Base-by-base conservation (phyloP, 78 protist species). In the Dictyostelium intermedium region DNA sequence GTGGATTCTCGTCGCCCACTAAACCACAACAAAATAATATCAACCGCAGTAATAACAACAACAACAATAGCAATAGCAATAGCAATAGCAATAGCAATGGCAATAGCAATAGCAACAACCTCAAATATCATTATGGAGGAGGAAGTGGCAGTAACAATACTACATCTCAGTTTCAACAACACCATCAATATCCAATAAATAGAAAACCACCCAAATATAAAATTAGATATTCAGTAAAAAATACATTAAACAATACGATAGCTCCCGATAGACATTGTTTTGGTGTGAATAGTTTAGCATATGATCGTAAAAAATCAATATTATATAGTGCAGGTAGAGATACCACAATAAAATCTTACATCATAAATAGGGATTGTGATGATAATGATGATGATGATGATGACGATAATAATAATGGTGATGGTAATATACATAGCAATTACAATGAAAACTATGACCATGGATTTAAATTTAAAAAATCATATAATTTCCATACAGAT, bases 321-420 rank as follows among this genome's bases (percentile, higher is more conserved):
- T 23, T 89, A 14, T 89, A 66, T 69, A 69, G 87, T 5, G 85
- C 83, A 25, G 94, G 93, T 47, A 78, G 94, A 70, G 94, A 89
- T 69, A 79, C 82, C 27, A 80, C 94, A 32, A 70, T 89, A 1
- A 89, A 89, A 27, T 69, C 77, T n/a, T 89, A 78, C 78, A 32
- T 20, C 14, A 61, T 43, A 0, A 9, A 69, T 11, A 10, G 23
- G 10, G 23, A 23, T 50, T 18, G 4, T 66, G 20, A 5, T 50
- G 2, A 79, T 50, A 30, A n/a, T 13, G 9, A 27, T 66, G 43
- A 39, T 5, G 2, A 77, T 77, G n/a, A 39, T 4, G 5, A 77
- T 77, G 37, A 43, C n/a, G 2, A 79, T 50, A 30, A n/a, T 13
- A 6, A 27, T 66, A 4, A 39, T 5, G 2, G 43, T 77, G n/a